Conservation (phyloP, 768 basidiomycete species). For the Suillus ampliporus region DNA sequence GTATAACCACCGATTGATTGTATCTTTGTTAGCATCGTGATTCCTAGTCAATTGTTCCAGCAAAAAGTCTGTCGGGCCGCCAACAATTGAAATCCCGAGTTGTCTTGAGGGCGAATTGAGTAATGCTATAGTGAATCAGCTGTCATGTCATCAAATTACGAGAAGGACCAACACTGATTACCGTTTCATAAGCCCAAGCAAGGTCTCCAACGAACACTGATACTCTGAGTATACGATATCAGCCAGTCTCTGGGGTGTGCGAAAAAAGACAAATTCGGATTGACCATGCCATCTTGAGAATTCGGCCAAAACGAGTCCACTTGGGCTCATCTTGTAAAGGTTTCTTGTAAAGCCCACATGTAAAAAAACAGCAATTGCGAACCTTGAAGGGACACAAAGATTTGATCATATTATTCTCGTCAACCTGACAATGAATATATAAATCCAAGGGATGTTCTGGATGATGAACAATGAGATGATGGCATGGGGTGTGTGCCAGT, state of each 20-base stretch:
- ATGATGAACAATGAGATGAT: background rate
- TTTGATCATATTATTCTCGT: conserved; percentile 72
- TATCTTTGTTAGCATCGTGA: conserved; percentile 71
- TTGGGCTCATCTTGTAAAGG: conserved; percentile 82
- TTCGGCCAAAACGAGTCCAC: too few species aligned
- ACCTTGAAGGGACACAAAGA: conserved; percentile 89
- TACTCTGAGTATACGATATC: too few species aligned
- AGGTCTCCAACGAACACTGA: too few species aligned
- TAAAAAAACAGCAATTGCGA: conserved; percentile 14
- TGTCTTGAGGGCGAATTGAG: too few species aligned
- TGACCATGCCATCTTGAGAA: too few species aligned
- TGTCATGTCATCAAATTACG: too few species aligned
- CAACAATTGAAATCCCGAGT: too few species aligned
- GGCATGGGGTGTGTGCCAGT: background rate
- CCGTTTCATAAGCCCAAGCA: too few species aligned
- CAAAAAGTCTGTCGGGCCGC: conserved; percentile 63
- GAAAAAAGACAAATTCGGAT: too few species aligned
- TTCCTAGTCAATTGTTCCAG: conserved; percentile 75
- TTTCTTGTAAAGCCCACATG: conserved; percentile 1
- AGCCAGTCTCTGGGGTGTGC: too few species aligned
- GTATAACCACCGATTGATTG: conserved; percentile 80
- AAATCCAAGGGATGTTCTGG: conserved; percentile 66
- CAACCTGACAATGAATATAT: conserved; percentile 87
- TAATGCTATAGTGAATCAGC: too few species aligned
- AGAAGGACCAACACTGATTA: too few species aligned